Conservation (phyloP, 176 grass and related monocot species). For the Ensete glaucum region DNA sequence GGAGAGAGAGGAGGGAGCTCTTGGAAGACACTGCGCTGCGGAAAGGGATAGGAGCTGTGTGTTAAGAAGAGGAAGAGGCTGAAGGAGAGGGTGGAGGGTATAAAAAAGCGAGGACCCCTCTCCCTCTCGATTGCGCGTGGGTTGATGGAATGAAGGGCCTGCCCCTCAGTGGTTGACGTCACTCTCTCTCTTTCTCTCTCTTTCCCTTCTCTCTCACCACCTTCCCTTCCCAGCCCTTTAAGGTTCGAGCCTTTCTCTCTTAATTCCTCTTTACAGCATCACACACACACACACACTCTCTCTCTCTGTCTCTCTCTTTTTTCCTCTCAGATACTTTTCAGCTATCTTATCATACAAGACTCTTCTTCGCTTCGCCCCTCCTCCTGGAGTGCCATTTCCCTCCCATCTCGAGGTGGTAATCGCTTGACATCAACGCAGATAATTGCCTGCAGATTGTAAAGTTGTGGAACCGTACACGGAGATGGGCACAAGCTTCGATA, state of each 20-base stretch:
- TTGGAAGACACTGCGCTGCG: constrained; percentile 12
- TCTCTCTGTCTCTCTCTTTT: not conserved
- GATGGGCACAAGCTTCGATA: not conserved
- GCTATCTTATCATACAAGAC: constrained; percentile 7
- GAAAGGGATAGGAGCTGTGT: constrained; percentile 3
- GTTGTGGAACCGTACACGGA: not conserved
- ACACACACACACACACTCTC: too few relatives aligned
- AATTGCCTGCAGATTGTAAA: constrained; percentile 7
- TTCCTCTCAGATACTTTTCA: not conserved
- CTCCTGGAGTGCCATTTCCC: not conserved
- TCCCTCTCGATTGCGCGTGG: constrained; percentile 49
- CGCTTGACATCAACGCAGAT: not conserved
- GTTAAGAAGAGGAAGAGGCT: constrained; percentile 15
- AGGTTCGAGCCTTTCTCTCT: not conserved
- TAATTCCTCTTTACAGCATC: not conserved
- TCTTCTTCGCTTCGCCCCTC: not conserved
- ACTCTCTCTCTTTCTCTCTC: constrained; percentile 19
- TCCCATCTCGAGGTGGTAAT: not conserved
- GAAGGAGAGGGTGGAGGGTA: constrained; percentile 7
- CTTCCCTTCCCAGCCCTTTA: not conserved
- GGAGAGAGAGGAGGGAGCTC: constrained; percentile 1
- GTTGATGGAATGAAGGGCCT: constrained; percentile 43
- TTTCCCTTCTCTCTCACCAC: not conserved
- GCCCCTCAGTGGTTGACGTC: constrained; percentile 35
- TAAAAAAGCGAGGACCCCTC: constrained; percentile 19